phyloP scores from a whole-genome alignment of 2,329 filamentous ascomycete genomes.

The Phaeosphaeriaceae sp. region DNA sequence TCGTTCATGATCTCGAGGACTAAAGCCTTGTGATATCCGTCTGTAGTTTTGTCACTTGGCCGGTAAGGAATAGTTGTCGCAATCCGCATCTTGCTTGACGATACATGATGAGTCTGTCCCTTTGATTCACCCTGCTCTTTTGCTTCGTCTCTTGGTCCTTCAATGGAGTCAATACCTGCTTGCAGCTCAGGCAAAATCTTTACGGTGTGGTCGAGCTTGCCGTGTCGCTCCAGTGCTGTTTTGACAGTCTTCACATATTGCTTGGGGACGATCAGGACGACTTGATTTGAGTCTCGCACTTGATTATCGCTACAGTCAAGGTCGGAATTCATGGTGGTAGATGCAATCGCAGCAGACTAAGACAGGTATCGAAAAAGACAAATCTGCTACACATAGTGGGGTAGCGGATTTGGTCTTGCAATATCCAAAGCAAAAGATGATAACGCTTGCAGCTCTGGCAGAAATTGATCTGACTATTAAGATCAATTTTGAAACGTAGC shows the following conservation, averaged over 20 bases:
- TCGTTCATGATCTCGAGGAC: not conserved
- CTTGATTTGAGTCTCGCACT: not conserved
- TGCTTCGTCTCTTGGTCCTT: not conserved
- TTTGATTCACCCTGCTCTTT: not conserved
- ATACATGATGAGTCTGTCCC: not conserved
- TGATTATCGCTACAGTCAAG: not conserved
- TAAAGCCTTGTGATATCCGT: not conserved
- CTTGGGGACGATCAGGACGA: conserved; percentile 38
- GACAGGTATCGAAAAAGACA: not conserved
- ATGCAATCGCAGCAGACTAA: not conserved
- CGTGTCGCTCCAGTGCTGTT: conserved; percentile 40
- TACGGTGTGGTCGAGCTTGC: conserved; percentile 32
- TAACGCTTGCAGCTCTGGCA: not conserved
- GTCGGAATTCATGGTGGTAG: not conserved
- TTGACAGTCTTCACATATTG: conserved; percentile 50
- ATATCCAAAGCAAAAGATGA: not conserved
- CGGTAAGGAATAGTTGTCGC: conserved; percentile 20
- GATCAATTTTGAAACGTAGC: not conserved
- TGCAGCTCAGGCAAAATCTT: conserved; percentile 35
- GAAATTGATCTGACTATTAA: not conserved
- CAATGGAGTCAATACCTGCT: not conserved
- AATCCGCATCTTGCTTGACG: conserved; percentile 22
- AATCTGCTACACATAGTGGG: not conserved
- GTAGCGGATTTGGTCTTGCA: not conserved
- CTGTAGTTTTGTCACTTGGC: not conserved